A percentile compares a stretch with the other conserved stretches of the same genome.
Evolutionary conservation across 345 rosid genomes (phyloP).

Genomic region (Bretschneidera sinensis): DNA sequence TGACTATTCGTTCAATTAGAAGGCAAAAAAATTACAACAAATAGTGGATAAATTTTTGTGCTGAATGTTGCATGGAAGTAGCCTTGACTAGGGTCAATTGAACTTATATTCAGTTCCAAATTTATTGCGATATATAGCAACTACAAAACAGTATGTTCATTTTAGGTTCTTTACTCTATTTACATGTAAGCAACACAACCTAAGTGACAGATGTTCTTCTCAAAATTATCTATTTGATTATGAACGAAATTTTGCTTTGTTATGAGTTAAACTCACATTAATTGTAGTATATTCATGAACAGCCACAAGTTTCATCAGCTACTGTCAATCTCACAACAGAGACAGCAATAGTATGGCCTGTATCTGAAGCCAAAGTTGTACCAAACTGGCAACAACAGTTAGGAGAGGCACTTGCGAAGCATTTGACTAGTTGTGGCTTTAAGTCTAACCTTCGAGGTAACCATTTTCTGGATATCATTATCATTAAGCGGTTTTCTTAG

Average conservation of each 20-base stretch:
- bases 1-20: no score
- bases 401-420: slow-evolving; percentile 89
- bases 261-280: background rate
- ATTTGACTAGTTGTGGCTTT: slow-evolving; percentile 84
- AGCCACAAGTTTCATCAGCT: slow-evolving; percentile 91
- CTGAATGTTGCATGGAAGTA: background rate
- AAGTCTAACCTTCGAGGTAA: slow-evolving; percentile 77
- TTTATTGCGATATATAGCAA: background rate
- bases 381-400: slow-evolving; percentile 77
- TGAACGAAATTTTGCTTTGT: background rate
- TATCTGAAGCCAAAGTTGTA: slow-evolving; percentile 61
- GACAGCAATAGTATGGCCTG: slow-evolving; percentile 91
- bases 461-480: background rate
- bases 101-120: no score
- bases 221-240: background rate
- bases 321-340: slow-evolving; percentile 89
- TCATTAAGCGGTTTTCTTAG: background rate
- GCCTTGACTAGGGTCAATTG: no score
- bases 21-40: no score
- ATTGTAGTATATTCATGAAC: slow-evolving; percentile 17
- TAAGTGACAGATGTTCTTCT: background rate
- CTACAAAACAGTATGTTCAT: background rate
- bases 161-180: background rate
- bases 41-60: background rate
- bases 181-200: background rate